phyloP scores from a whole-genome alignment of 768 basidiomycete species.

The Lactifluus pinguis region DNA sequence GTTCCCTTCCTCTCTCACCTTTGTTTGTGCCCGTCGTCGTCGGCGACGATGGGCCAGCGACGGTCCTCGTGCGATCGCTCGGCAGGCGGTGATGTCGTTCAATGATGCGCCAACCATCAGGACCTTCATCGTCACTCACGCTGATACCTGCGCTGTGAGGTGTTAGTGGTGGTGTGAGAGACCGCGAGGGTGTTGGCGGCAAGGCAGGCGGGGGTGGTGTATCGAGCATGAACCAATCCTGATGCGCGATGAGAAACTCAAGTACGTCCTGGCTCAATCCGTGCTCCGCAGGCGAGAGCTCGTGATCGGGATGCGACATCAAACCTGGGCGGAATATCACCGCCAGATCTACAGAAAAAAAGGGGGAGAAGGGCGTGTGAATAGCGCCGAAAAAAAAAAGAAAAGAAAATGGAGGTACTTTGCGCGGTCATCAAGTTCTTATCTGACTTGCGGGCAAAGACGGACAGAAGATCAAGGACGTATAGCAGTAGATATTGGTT shows the following conservation, averaged over 20 bases:
- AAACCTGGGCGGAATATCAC: slow-evolving; percentile 96
- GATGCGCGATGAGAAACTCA: slow-evolving; percentile 93
- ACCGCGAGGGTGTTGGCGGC: slow-evolving; percentile 7
- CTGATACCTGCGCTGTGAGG: slow-evolving; percentile 19
- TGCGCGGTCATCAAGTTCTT: slow-evolving; percentile 94
- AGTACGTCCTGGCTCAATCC: slow-evolving; percentile 81
- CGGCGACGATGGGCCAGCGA: slow-evolving; percentile 28
- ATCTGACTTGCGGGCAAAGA: slow-evolving; percentile 85
- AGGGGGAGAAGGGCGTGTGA: neutral
- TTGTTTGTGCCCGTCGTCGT: slow-evolving; percentile 29
- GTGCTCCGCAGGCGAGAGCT: slow-evolving; percentile 80
- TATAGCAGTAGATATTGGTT: slow-evolving; percentile 97
- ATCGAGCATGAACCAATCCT: slow-evolving; percentile 91
- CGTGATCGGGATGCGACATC: slow-evolving; percentile 81
- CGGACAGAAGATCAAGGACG: slow-evolving; percentile 90
- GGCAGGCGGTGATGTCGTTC: slow-evolving; percentile 8
- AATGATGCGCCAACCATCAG: slow-evolving; percentile 26
- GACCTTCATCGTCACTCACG: slow-evolving; percentile 32
- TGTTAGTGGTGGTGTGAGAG: slow-evolving; percentile 12
- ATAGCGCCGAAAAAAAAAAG: neutral
- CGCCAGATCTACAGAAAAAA: slow-evolving; percentile 61
- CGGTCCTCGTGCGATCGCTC: slow-evolving; percentile 16
- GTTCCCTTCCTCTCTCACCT: neutral
- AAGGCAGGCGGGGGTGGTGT: slow-evolving; percentile 58
- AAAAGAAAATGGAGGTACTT: slow-evolving; percentile 46